Conservation (phyloP, 306 rosid species). For the Clitoria ternatea region DNA sequence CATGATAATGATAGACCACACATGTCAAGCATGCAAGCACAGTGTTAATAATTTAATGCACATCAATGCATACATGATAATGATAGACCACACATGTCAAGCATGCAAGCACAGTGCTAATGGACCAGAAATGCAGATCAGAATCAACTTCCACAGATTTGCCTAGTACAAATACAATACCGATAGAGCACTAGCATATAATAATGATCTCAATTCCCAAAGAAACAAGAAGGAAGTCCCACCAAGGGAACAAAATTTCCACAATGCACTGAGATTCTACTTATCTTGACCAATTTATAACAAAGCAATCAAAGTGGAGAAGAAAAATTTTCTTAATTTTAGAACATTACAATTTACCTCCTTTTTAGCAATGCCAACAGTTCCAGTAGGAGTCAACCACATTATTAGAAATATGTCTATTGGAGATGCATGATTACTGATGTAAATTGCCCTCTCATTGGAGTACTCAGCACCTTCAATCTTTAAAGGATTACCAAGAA, state of each 20-base stretch:
- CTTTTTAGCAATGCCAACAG: constrained; percentile 69
- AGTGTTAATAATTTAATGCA: background rate
- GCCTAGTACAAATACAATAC: background rate
- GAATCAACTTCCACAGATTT: background rate
- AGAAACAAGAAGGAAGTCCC: background rate
- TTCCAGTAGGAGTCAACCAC: constrained; percentile 61
- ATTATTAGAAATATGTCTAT: constrained; percentile 53
- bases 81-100: background rate
- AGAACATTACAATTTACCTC: constrained; percentile 40
- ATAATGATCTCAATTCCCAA: background rate
- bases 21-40: background rate
- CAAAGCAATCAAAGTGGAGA: background rate
- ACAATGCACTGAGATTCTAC: background rate
- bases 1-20: background rate
- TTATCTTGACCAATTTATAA: background rate
- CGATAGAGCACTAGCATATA: background rate
- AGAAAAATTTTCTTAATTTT: background rate
- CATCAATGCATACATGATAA: background rate
- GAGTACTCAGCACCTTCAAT: constrained; percentile 52
- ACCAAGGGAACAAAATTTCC: background rate
- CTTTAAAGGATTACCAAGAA: constrained; percentile 60
- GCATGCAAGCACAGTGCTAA: background rate
- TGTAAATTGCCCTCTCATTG: constrained; percentile 49
- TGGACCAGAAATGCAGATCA: background rate
- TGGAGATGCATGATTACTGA: constrained; percentile 67